Percentiles rank a stretch among this genome's conserved stretches.
phyloP scores from a whole-genome alignment of 1,284 basidiomycete genomes.

The Cutaneotrichosporon sp. region DNA sequence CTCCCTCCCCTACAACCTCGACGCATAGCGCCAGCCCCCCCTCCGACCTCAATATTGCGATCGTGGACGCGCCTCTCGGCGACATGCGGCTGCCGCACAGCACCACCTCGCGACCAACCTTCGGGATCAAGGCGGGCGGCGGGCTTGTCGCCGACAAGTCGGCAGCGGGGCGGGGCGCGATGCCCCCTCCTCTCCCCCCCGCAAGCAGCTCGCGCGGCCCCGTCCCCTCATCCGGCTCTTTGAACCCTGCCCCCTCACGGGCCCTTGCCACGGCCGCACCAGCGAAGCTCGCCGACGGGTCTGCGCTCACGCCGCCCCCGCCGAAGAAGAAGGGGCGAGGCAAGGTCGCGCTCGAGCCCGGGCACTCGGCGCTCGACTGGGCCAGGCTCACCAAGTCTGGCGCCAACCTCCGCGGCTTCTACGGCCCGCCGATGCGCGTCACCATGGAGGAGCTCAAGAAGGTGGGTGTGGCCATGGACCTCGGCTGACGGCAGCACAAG shows the following conservation, averaged over 20 bases:
- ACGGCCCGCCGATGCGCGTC: conserved; percentile 65
- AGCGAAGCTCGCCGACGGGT: conserved; percentile 2
- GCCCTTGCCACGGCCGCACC: not conserved
- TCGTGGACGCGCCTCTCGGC: conserved; percentile 44
- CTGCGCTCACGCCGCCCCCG: conserved; percentile 1
- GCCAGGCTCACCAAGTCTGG: conserved; percentile 80
- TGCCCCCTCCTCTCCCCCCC: conserved; percentile 25
- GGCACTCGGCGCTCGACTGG: conserved; percentile 93
- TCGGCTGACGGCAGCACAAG: conserved; percentile 41
- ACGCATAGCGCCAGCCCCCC: conserved; percentile 58
- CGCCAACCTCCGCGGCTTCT: conserved; percentile 67
- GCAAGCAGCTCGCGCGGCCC: conserved; percentile 63
- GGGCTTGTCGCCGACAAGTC: conserved; percentile 8
- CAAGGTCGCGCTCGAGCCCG: conserved; percentile 89
- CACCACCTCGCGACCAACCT: conserved; percentile 41
- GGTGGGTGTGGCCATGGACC: conserved; percentile 60
- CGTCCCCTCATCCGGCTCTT: conserved; percentile 47
- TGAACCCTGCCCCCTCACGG: not conserved
- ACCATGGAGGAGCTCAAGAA: conserved; percentile 79
- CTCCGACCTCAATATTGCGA: conserved; percentile 48
- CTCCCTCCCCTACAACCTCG: conserved; percentile 60
- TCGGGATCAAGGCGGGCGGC: conserved; percentile 45
- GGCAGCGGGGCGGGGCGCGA: not conserved
- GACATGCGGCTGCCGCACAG: conserved; percentile 47
- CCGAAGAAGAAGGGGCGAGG: conserved; percentile 61